Evolutionary conservation across 176 grass and related monocot genomes (phyloP).

Genomic region (Carex cristatella): DNA sequence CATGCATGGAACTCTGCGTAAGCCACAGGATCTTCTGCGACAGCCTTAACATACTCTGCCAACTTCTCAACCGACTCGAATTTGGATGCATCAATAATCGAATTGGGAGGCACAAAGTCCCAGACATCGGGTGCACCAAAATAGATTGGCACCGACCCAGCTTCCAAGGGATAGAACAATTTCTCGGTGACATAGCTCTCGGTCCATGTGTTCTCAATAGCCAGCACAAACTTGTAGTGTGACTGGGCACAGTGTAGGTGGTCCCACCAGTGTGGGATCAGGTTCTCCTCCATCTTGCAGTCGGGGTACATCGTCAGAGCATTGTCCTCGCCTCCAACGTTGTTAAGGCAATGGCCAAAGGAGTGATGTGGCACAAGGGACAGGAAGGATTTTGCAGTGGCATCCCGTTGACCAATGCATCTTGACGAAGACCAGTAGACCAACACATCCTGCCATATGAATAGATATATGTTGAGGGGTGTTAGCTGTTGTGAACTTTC

Average conservation of each 20-base stretch:
- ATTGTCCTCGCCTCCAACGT: conserved; percentile 37
- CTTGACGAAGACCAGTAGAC: conserved; percentile 61
- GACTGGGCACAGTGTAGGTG: conserved; percentile 61
- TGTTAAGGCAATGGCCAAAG: conserved; percentile 47
- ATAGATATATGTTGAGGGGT: background rate
- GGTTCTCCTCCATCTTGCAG: conserved; percentile 26
- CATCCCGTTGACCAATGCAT: conserved; percentile 35
- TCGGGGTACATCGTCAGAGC: conserved; percentile 38
- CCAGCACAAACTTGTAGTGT: conserved; percentile 59
- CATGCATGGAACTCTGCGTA: conserved; percentile 61
- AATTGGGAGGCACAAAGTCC: conserved; percentile 49
- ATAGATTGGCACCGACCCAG: conserved; percentile 48
- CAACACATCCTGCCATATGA: conserved; percentile 32
- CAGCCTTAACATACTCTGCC: conserved; percentile 32
- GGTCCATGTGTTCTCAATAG: conserved; percentile 46
- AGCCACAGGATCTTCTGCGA: conserved; percentile 48
- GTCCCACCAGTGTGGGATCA: conserved; percentile 43
- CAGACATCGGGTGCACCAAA: conserved; percentile 40
- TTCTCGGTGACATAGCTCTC: conserved; percentile 58
- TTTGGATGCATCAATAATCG: conserved; percentile 38
- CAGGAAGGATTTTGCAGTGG: conserved; percentile 28
- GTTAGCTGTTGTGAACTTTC: background rate
- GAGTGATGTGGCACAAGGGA: conserved; percentile 36
- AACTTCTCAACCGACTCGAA: conserved; percentile 41
- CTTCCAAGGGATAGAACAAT: conserved; percentile 53